Evolutionary conservation across 2,329 filamentous ascomycete genomes (phyloP).

Genomic region (Microcyclospora tardicrescens): DNA sequence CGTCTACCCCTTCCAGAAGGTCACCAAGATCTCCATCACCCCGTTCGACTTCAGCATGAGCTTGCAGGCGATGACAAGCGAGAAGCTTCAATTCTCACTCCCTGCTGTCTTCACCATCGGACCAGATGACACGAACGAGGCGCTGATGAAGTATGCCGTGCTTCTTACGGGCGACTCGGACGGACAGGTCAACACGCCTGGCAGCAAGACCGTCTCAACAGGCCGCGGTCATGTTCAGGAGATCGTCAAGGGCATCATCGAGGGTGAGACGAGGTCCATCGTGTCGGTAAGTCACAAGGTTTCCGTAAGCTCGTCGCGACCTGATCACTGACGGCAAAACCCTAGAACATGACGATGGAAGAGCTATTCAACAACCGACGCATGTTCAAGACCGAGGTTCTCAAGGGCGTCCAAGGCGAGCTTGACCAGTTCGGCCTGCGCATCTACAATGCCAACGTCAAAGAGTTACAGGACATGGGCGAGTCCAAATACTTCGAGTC

Average conservation of each 20-base stretch:
- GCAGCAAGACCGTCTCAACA: conserved; percentile 27
- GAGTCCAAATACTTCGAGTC: conserved; percentile 74
- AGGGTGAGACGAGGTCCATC: conserved; percentile 73
- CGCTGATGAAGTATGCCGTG: conserved; percentile 71
- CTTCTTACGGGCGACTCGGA: conserved; percentile 54
- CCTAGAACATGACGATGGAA: conserved; percentile 71
- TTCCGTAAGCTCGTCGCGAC: no score
- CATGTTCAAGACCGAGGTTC: conserved; percentile 36
- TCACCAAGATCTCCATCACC: conserved; percentile 21
- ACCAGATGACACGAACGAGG: conserved; percentile 56
- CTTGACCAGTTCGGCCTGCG: conserved; percentile 63
- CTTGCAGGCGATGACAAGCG: conserved; percentile 76
- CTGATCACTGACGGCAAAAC: no score
- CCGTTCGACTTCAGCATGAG: conserved; percentile 74
- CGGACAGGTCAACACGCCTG: conserved; percentile 24
- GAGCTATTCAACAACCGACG: conserved; percentile 60
- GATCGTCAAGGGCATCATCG: conserved; percentile 82
- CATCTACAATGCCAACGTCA: conserved; percentile 62
- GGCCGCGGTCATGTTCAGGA: conserved; percentile 59
- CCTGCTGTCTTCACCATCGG: conserved; percentile 80
- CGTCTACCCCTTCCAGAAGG: conserved; percentile 56
- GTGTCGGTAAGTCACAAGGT: conserved; percentile 38
- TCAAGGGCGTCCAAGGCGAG: conserved; percentile 58
- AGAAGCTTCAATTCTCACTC: conserved; percentile 71
- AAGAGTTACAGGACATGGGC: conserved; percentile 73